phyloP scores from a whole-genome alignment of 345 rosid species.

The Orychophragmus violaceus region DNA sequence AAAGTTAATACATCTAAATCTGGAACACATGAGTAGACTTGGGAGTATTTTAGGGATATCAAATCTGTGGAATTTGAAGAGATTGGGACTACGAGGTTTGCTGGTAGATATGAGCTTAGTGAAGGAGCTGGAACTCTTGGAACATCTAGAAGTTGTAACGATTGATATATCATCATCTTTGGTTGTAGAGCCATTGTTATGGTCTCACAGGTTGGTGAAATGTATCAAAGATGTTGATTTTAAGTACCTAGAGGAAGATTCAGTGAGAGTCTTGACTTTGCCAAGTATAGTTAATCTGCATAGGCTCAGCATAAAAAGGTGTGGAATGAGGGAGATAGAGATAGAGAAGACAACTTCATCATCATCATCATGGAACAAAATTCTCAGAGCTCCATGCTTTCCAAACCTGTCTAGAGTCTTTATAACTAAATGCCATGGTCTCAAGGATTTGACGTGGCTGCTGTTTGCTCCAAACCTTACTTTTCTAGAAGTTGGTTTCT shows the following conservation, averaged over 20 bases:
- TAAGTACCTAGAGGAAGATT: background rate
- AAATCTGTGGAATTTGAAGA: background rate
- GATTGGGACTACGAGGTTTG: background rate
- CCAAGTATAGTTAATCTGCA: too few relatives aligned
- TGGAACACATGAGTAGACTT: background rate
- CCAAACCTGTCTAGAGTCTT: background rate
- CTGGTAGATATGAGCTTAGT: too few relatives aligned
- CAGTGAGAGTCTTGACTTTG: background rate
- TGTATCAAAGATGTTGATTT: background rate
- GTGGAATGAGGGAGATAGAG: too few relatives aligned
- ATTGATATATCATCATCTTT: background rate
- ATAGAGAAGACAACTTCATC: too few relatives aligned
- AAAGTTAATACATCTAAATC: background rate
- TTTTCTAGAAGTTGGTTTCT: too few relatives aligned
- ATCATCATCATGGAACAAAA: too few relatives aligned
- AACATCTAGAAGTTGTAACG: background rate
- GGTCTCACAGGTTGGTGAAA: background rate
- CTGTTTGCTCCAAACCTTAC: background rate
- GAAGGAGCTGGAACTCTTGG: background rate
- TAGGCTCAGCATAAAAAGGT: too few relatives aligned
- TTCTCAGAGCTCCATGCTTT: background rate
- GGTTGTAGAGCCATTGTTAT: background rate
- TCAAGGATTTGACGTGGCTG: background rate
- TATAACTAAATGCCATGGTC: background rate
- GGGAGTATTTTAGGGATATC: background rate